Base-by-base conservation (phyloP, 2,329 filamentous ascomycete genomes). In the Pezicula rhizophila region DNA sequence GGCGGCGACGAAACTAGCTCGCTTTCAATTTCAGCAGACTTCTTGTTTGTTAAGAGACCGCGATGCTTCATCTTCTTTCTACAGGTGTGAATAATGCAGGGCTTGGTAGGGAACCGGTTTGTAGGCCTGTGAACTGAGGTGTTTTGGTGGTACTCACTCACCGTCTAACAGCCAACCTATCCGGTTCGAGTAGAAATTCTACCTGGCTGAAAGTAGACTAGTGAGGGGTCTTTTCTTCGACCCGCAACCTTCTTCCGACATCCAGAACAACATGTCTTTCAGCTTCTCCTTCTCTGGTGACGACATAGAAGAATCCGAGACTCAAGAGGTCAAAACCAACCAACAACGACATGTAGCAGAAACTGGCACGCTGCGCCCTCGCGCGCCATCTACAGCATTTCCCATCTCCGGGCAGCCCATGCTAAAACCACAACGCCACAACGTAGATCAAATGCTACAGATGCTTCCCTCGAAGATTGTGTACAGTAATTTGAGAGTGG, bases 401-500 rank as follows among this genome's bases (percentile, higher is more conserved):
- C 81, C 81, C 5, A 75, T 84, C 20, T 68, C 75, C 42, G 80
- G 80, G 50, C 80, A 82, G 55, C 75, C 80, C 48, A 72, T 81
- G 46, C 72, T 85, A 4, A 72, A 75, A 8, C 72, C 80, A 8
- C 68, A 67, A n/a, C 64, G 64, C 43, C 80, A 84, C 63, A 65
- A 69, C 47, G 59, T 84, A 28, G 59, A 66, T 15, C 60, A 68
- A 3, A 72, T 85, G 63, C 66, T 85, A n/a, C 66, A 71, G 3
- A 67, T 67, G 48, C 73, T 92, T 41, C 88, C 88, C 1, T 87
- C 84, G 48, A 87, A 87, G 65, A 77, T 93, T 47, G 82, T 85
- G 15, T 92, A 85, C 66, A 74, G 77, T 58, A 75, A 74, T 11
- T 67, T 90, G 15, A 67, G 71, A 7, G 75, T 89, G 45, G 71